Evolutionary conservation across 1,284 basidiomycete species (phyloP).

Genomic region (Melampsora americana): DNA sequence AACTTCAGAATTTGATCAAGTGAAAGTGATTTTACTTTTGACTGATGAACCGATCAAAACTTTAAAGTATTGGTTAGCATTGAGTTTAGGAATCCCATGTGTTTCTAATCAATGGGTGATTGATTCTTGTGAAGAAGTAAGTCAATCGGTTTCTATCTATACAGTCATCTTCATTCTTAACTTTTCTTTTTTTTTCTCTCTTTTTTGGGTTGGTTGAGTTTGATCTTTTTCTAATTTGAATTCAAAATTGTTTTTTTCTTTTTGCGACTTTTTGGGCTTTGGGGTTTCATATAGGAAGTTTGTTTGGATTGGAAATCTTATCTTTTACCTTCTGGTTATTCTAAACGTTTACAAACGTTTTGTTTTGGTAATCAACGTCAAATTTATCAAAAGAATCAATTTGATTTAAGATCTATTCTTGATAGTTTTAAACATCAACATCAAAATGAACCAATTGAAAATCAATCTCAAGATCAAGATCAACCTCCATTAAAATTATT

Average conservation of each 20-base stretch:
- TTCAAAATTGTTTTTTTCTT: too few relatives aligned
- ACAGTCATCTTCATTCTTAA: not conserved
- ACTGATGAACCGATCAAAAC: slow-evolving; percentile 66
- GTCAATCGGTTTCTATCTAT: slow-evolving; percentile 53
- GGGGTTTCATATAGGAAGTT: not conserved
- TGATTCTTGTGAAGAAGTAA: slow-evolving; percentile 46
- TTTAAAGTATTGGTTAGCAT: slow-evolving; percentile 72
- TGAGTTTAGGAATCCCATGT: slow-evolving; percentile 80
- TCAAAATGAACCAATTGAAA: too few relatives aligned
- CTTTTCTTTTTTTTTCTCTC: not conserved
- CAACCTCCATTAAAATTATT: too few relatives aligned
- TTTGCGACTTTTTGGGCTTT: too few relatives aligned
- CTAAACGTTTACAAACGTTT: not conserved
- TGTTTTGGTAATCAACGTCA: too few relatives aligned
- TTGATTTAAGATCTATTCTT: not conserved
- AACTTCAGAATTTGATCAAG: too few relatives aligned
- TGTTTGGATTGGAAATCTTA: slow-evolving; percentile 55
- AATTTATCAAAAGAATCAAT: not conserved
- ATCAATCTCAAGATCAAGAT: too few relatives aligned
- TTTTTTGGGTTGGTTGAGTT: too few relatives aligned
- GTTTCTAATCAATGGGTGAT: slow-evolving; percentile 65
- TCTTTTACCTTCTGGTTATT: slow-evolving; percentile 8
- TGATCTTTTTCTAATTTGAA: too few relatives aligned
- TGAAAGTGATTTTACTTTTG: slow-evolving; percentile 66
- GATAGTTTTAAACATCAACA: not conserved